phyloP scores from a whole-genome alignment of 1,284 basidiomycete genomes.

The Naganishia liquefaciens region DNA sequence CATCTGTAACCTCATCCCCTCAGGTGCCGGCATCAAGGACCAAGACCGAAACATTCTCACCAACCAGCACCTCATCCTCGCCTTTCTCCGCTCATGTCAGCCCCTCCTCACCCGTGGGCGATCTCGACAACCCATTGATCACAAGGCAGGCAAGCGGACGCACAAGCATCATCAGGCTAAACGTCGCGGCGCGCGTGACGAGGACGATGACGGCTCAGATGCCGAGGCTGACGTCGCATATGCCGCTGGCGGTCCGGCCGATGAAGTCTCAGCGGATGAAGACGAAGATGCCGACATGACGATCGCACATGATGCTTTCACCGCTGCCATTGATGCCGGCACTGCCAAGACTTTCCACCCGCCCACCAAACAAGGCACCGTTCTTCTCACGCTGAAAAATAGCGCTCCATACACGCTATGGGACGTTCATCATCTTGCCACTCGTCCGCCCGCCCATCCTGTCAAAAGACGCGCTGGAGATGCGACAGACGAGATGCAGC shows the following conservation, averaged over 20 bases:
- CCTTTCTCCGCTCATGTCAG: conserved; percentile 75
- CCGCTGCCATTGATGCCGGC: conserved; percentile 53
- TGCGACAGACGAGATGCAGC: conserved; percentile 57
- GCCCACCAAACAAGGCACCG: conserved; percentile 56
- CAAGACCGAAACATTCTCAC: conserved; percentile 90
- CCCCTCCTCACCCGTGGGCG: conserved; percentile 65
- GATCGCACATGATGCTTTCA: conserved; percentile 32
- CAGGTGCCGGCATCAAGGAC: conserved; percentile 89
- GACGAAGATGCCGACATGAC: conserved; percentile 41
- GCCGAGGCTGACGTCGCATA: conserved; percentile 44
- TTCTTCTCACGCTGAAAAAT: conserved; percentile 87
- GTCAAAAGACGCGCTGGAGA: conserved; percentile 37
- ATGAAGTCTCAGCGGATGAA: conserved; percentile 39
- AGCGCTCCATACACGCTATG: conserved; percentile 85
- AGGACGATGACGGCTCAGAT: conserved; percentile 54
- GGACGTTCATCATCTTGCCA: conserved; percentile 77
- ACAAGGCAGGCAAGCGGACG: conserved; percentile 49
- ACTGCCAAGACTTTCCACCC: conserved; percentile 42
- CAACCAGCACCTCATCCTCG: conserved; percentile 85
- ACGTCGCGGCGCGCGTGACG: conserved; percentile 49
- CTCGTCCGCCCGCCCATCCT: conserved; percentile 52
- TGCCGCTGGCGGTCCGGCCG: not conserved
- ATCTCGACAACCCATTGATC: conserved; percentile 33
- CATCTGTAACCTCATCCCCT: not conserved
- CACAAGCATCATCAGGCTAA: conserved; percentile 51